phyloP scores from a whole-genome alignment of 257 asterid species.

The Echium plantagineum region DNA sequence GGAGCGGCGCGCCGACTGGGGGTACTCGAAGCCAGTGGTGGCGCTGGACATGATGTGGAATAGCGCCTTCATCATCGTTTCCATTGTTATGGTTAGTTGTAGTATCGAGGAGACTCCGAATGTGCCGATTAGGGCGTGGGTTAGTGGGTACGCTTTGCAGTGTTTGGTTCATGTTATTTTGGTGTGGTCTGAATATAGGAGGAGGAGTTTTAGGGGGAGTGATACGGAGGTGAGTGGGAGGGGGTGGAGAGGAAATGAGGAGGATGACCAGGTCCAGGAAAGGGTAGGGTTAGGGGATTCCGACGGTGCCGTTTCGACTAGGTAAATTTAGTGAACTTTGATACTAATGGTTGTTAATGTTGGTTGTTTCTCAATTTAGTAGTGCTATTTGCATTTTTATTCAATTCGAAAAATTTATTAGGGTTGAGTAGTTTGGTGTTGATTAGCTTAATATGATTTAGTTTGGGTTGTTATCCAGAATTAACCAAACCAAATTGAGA shows the following conservation, averaged over 20 bases:
- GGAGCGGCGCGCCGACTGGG: constrained; percentile 96
- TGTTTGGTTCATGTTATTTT: constrained; percentile 75
- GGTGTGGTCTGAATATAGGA: constrained; percentile 60
- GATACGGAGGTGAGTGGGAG: constrained; percentile 17
- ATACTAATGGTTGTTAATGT: too few species aligned
- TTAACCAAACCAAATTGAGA: too few species aligned
- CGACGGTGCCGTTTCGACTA: constrained; percentile 25
- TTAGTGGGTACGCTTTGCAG: constrained; percentile 74
- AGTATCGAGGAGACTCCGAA: constrained; percentile 49
- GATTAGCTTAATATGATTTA: neutral
- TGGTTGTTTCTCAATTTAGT: too few species aligned
- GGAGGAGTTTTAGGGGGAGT: constrained; percentile 31
- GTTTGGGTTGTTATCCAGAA: neutral
- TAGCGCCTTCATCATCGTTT: constrained; percentile 64
- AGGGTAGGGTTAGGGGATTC: constrained; percentile 22
- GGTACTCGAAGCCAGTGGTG: constrained; percentile 83
- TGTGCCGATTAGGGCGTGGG: constrained; percentile 88
- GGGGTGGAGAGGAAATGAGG: constrained; percentile 29
- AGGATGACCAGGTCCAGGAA: neutral
- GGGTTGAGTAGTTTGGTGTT: neutral
- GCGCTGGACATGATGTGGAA: constrained; percentile 90
- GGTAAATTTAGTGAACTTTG: constrained; percentile 21
- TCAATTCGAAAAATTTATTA: too few species aligned
- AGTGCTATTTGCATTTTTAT: too few species aligned
- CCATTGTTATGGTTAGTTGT: constrained; percentile 46